phyloP scores from a whole-genome alignment of 2,329 filamentous ascomycete species.

The Emmonsia crescens region DNA sequence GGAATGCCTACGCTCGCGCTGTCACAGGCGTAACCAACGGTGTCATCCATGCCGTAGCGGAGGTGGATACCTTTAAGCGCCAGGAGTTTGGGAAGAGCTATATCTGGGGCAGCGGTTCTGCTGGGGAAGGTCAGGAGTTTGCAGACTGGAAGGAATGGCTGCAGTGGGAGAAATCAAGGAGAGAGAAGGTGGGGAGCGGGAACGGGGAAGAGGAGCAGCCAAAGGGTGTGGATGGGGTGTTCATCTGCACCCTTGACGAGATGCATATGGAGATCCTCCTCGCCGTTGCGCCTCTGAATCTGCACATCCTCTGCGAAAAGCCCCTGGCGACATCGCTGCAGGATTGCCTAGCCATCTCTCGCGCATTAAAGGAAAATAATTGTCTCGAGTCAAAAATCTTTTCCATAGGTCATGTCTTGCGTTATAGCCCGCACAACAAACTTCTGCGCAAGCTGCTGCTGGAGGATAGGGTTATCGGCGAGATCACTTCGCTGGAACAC shows the following conservation, averaged over 20 bases:
- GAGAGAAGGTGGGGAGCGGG: conserved; percentile 42
- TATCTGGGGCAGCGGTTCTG: conserved; percentile 53
- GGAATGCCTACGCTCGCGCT: conserved; percentile 60
- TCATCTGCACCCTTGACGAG: conserved; percentile 74
- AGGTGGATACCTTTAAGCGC: conserved; percentile 70
- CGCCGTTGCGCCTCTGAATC: conserved; percentile 53
- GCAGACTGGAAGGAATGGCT: conserved; percentile 64
- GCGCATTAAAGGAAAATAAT: conserved; percentile 16
- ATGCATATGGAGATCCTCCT: conserved; percentile 74
- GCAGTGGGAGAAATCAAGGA: conserved; percentile 55
- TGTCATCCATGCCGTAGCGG: conserved; percentile 65
- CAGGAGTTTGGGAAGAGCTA: conserved; percentile 56
- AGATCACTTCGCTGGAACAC: conserved; percentile 77
- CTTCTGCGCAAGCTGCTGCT: conserved; percentile 68
- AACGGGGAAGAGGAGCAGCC: conserved; percentile 28
- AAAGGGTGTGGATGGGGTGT: conserved; percentile 51
- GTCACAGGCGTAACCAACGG: conserved; percentile 56
- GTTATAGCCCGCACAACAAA: conserved; percentile 89
- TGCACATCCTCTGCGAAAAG: conserved; percentile 94
- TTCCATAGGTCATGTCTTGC: conserved; percentile 84
- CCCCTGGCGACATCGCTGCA: conserved; percentile 69
- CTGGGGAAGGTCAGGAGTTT: conserved; percentile 58
- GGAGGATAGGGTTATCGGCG: conserved; percentile 65
- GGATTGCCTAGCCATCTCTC: conserved; percentile 65
- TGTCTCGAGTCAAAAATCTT: conserved; percentile 48